Evolutionary conservation across 2,329 filamentous ascomycete species (phyloP), one percentile per base, ranked within the genome.

Genomic region (Neopestalotiopsis sp.): DNA sequence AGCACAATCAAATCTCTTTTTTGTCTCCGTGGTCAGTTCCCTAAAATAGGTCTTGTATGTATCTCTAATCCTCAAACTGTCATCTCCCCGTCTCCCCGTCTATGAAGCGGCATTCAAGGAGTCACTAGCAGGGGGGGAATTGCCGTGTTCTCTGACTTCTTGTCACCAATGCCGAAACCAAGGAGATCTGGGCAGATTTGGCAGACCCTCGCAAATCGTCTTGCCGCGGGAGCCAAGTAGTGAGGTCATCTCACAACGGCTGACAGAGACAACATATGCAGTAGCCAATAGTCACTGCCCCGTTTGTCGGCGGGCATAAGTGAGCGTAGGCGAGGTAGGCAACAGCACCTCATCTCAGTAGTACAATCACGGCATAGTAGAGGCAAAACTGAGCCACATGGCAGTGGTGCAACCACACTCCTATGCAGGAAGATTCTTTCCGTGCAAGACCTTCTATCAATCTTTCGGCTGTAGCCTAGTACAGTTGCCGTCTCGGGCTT

Each of bases 341-440:
- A 70, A 61, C 65, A 72, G 72, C 72, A 73, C 72, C 71, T 72
- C 70, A 73, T 74, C 72, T 71, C 67, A 66, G 70, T 73, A 58
- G 69, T 70, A 74, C 73, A 49, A 66, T 66, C 67, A 65, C 68
- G 68, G 67, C 58, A 68, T 24, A 64, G 14, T 42, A 34, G 62
- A 67, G 68, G 53, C 65, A 69, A 63, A 74, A 70, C 66, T 70
- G 69, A 70, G 70, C 71, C 70, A 72, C 70, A 69, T 61, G 59
- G 68, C 70, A 66, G 66, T 68, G 70, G 68, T 65, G 68, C 68
- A 67, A 69, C 69, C 69, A 62, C 59, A 34, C 45, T 53, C 45
- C 14, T 53, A 53, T 53, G 45, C 45, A 53, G 45, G n/a, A 38
- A 10, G 17, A 53, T 7, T 53, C 45, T 53, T 53, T 53, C 9